Percentiles rank a stretch among this genome's conserved stretches.
Evolutionary conservation across 2,329 filamentous ascomycete species (phyloP).

Genomic region (Aspergillus aculeatinus): DNA sequence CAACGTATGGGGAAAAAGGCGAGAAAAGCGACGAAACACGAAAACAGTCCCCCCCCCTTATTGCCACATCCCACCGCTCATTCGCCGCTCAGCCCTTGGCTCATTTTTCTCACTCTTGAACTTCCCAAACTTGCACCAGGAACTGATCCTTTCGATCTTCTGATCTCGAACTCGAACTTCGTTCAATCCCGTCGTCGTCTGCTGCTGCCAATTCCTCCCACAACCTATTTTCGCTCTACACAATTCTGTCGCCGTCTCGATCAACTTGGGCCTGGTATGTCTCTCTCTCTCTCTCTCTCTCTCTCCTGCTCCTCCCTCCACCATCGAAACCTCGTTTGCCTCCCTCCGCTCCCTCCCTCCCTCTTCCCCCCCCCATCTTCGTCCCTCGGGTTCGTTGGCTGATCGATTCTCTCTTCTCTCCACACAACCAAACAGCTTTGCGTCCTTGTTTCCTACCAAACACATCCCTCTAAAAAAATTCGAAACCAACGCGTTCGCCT

Average conservation of each 20-base stretch:
- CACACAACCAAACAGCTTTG: slow-evolving; percentile 2
- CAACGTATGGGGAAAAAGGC: neutral
- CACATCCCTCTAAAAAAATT: slow-evolving; percentile 5
- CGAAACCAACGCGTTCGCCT: slow-evolving; percentile 7
- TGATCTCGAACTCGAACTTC: slow-evolving; percentile 29
- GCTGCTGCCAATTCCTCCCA: slow-evolving; percentile 12
- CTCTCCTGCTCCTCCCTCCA: neutral
- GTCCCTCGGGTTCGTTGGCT: neutral
- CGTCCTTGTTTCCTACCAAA: slow-evolving; percentile 6
- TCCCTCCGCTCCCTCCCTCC: neutral
- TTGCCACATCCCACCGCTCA: slow-evolving; percentile 33
- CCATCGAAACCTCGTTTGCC: slow-evolving; percentile 7
- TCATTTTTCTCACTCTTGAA: slow-evolving; percentile 27
- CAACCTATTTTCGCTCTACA: neutral
- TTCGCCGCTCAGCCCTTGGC: slow-evolving; percentile 20
- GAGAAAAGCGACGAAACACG: neutral
- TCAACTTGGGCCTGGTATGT: slow-evolving; percentile 1
- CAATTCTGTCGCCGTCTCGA: neutral
- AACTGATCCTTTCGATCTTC: slow-evolving; percentile 21
- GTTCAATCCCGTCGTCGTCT: slow-evolving; percentile 32
- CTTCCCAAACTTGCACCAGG: slow-evolving; percentile 11
- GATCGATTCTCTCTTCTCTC: slow-evolving; percentile 1
- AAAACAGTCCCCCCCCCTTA: slow-evolving; percentile 22
- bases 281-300: neutral
- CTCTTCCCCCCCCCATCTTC: neutral